Conservation (phyloP, 352 stramenopile species). For the Phytophthora fragariae region DNA sequence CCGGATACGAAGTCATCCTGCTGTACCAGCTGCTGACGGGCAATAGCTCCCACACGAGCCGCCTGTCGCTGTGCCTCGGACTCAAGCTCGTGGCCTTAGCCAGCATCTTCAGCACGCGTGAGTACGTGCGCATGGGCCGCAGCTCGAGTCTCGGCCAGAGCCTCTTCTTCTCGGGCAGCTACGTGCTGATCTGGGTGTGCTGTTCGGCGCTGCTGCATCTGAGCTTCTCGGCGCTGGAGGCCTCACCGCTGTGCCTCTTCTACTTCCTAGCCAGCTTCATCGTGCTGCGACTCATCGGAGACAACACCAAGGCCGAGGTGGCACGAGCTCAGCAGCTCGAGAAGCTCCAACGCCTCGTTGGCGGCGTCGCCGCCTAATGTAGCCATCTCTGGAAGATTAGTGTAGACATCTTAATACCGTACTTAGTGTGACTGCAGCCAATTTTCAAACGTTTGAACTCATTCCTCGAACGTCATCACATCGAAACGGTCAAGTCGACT, state of each 20-base stretch:
- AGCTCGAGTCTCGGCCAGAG: conserved; percentile 31
- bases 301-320: conserved; percentile 62
- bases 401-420: not conserved
- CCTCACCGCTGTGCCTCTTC: conserved; percentile 48
- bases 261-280: conserved; percentile 48
- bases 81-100: conserved; percentile 53
- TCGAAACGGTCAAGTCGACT: too few relatives aligned
- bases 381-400: conserved; percentile 12
- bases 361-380: conserved; percentile 8
- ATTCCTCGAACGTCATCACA: conserved; percentile 12
- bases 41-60: conserved; percentile 4
- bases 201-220: conserved; percentile 34
- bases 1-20: conserved; percentile 51
- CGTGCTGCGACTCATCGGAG: conserved; percentile 47
- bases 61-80: conserved; percentile 37
- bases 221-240: conserved; percentile 47
- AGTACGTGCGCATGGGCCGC: conserved; percentile 44
- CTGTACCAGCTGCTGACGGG: conserved; percentile 43
- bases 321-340: conserved; percentile 59
- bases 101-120: conserved; percentile 46
- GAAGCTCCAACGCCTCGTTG: conserved; percentile 52
- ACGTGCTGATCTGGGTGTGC: conserved; percentile 50
- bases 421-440: not conserved
- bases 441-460: conserved; percentile 32
- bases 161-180: conserved; percentile 46